A percentile compares a stretch with the other conserved stretches of the same genome.
These are phyloP conservation scores for Rosa lucieae DNA, from an alignment of 306 rosid species.

Conservation along the genomic window DNA sequence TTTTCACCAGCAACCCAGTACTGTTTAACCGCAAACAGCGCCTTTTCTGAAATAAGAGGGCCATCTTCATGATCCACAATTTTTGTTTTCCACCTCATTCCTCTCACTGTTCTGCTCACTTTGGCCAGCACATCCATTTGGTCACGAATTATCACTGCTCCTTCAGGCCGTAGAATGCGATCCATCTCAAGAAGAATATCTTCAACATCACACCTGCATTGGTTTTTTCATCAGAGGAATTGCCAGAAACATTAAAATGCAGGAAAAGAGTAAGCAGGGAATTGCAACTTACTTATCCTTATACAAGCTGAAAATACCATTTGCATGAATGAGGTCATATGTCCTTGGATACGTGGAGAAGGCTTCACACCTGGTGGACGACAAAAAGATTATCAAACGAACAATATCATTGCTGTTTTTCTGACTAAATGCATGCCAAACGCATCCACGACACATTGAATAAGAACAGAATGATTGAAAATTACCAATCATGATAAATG, in stretches of 20 bases:
- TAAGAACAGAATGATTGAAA: constrained; percentile 9
- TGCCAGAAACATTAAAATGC: neutral
- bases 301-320: constrained; percentile 76
- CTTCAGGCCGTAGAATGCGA: constrained; percentile 78
- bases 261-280: neutral
- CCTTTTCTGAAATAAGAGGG: constrained; percentile 64
- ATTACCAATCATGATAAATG: constrained; percentile 80
- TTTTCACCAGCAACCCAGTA: constrained; percentile 71
- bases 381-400: constrained; percentile 10
- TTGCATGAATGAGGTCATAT: constrained; percentile 81
- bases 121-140: constrained; percentile 45
- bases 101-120: constrained; percentile 54
- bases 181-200: constrained; percentile 85
- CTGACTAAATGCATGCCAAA: neutral
- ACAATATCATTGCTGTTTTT: neutral
- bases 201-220: constrained; percentile 59
- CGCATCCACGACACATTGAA: neutral
- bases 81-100: constrained; percentile 80
- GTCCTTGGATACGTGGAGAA: constrained; percentile 95
- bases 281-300: constrained; percentile 46
- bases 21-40: constrained; percentile 68
- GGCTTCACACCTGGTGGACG: constrained; percentile 70
- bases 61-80: constrained; percentile 87
- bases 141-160: constrained; percentile 77
- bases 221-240: neutral